Evolutionary conservation across 108 stramenopile genomes (phyloP), one percentile per base, ranked within the genome.

Genomic region (Pseudonitzschia multiseries): DNA sequence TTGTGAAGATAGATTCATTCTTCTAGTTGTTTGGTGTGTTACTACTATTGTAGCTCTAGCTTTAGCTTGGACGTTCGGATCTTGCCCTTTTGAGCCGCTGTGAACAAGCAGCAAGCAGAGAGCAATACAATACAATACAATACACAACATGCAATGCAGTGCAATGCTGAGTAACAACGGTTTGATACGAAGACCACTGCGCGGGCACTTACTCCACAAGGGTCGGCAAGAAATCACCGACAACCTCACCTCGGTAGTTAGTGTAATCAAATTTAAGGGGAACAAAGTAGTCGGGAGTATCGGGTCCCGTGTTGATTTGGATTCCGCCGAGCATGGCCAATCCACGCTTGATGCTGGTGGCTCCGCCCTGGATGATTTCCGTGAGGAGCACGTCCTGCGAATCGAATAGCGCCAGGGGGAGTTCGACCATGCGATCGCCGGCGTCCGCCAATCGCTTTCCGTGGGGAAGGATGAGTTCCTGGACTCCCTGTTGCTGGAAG

Each of bases 291-390:
- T 92, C 90, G 28, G 77, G 70, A 27, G 68, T 68, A 4, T 80
- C 83, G 6, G 81, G 74, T 18, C 78, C 75, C 48, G 88, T 89
- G 74, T 92, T 92, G 72, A 92, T 84, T 59, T 92, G 90, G 46
- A 92, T 73, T 15, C 90, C 90, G 27, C 87, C 87, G 46, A 92
- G 76, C 24, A 88, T 18, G 36, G 84, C 86, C 68, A 87, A 74
- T 31, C 79, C 83, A 33, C 79, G 62, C 27, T 54, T 72, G 67
- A 80, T 79, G 15, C 59, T 42, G 18, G 54, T 42, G n/a, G 73
- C 61, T 36, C 70, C 76, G 26, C 64, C 41, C 9, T 62, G 44
- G 21, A 90, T 79, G 68, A 90, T 90, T 36, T 74, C 42, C n/a
- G 75, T 68, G 56, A 87, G 80, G 67, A 90, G 54, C 48, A 72